A percentile compares a stretch with the other conserved stretches of the same genome.
phyloP scores from a whole-genome alignment of 345 rosid species.

The Bruguiera parviflora region DNA sequence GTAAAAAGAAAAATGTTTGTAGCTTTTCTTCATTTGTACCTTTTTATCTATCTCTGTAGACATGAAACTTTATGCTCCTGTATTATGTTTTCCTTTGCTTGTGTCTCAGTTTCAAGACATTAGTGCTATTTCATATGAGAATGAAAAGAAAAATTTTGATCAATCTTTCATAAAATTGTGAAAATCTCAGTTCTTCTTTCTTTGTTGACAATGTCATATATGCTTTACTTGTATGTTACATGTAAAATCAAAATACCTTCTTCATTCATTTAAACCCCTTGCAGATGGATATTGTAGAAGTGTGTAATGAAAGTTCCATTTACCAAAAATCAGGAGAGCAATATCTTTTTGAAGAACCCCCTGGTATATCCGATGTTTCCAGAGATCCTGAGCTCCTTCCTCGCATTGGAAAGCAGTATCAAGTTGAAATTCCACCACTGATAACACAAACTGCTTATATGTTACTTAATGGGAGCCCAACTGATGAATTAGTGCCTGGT shows the following conservation, averaged over 20 bases:
- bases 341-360: slow-evolving; percentile 27
- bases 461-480: slow-evolving; percentile 9
- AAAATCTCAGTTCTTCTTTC: background rate
- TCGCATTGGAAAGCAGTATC: slow-evolving; percentile 53
- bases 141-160: background rate
- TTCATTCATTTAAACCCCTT: slow-evolving; percentile 5
- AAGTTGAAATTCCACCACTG: slow-evolving; percentile 48
- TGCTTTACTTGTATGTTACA: background rate
- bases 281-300: slow-evolving; percentile 42
- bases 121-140: background rate
- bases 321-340: slow-evolving; percentile 35
- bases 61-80: background rate
- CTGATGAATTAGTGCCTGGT: slow-evolving; percentile 13
- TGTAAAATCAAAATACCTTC: slow-evolving; percentile 1
- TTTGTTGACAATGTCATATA: background rate
- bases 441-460: slow-evolving; percentile 20
- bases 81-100: background rate
- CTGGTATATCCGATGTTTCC: slow-evolving; percentile 27
- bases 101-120: background rate
- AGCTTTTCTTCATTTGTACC: background rate
- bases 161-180: background rate
- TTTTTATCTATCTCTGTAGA: background rate
- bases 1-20: background rate
- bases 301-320: slow-evolving; percentile 22
- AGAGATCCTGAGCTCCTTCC: slow-evolving; percentile 51